A percentile compares a stretch with the other conserved stretches of the same genome.
These are phyloP conservation scores for Metarhizium anisopliae DNA, from an alignment of 2,329 filamentous ascomycete genomes.

Conservation along the genomic window DNA sequence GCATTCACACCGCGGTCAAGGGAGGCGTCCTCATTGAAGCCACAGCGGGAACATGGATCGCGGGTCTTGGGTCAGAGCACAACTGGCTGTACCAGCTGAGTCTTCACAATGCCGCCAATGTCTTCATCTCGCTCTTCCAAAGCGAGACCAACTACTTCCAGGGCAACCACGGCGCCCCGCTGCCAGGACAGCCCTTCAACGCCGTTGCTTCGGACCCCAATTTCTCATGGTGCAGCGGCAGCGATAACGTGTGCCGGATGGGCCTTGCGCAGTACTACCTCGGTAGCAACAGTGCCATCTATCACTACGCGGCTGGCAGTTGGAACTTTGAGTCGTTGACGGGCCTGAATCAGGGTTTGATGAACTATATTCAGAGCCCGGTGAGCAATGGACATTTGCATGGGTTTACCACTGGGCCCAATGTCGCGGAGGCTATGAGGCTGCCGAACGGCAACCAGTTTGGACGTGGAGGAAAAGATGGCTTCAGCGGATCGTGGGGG, in stretches of 20 bases:
- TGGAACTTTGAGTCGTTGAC: slow-evolving; percentile 10
- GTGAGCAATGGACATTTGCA: slow-evolving; percentile 7
- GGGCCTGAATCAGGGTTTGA: slow-evolving; percentile 8
- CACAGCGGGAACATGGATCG: slow-evolving; percentile 41
- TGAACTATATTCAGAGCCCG: slow-evolving; percentile 11
- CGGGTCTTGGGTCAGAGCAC: slow-evolving; percentile 40
- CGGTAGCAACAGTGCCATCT: slow-evolving; percentile 8
- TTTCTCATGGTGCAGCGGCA: slow-evolving; percentile 27
- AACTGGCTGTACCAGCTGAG: slow-evolving; percentile 50
- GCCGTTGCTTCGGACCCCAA: slow-evolving; percentile 27
- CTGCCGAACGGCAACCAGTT: slow-evolving; percentile 9
- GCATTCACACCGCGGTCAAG: slow-evolving; percentile 34
- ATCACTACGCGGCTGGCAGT: slow-evolving; percentile 9
- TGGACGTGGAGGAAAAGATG: slow-evolving; percentile 9
- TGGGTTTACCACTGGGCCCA: slow-evolving; percentile 11
- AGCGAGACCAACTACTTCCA: slow-evolving; percentile 39
- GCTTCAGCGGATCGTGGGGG: slow-evolving; percentile 11
- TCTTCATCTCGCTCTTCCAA: slow-evolving; percentile 42
- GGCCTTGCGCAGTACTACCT: slow-evolving; percentile 11
- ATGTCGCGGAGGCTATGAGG: slow-evolving; percentile 7
- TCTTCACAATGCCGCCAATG: slow-evolving; percentile 36
- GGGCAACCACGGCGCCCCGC: slow-evolving; percentile 22
- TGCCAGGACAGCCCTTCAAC: slow-evolving; percentile 28
- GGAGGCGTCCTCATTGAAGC: slow-evolving; percentile 38
- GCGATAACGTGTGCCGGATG: slow-evolving; percentile 32